Evolutionary conservation across 805 yeast genomes (phyloP).

Genomic region (Myxozyma neglecta): DNA sequence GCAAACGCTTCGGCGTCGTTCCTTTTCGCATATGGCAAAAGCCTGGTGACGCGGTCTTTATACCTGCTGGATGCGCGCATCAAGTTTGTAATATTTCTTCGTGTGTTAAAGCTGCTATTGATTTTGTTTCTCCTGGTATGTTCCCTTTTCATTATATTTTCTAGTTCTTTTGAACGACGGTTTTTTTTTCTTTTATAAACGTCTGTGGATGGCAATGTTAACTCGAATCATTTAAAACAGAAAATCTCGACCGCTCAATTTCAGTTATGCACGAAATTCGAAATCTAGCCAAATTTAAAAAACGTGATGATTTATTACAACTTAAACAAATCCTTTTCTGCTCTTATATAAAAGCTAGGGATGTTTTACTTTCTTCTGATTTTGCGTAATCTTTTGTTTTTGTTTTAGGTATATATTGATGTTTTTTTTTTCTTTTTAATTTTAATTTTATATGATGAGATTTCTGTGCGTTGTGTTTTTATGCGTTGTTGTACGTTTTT

Average conservation of each 20-base stretch:
- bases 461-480: no score
- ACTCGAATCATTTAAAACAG: not conserved
- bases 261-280: slow-evolving; percentile 19
- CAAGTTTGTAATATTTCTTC: slow-evolving; percentile 30
- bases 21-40: slow-evolving; percentile 26
- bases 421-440: no score
- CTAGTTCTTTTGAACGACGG: no score
- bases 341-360: slow-evolving; percentile 19
- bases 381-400: no score
- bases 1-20: slow-evolving; percentile 18
- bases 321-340: slow-evolving; percentile 21
- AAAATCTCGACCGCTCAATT: slow-evolving; percentile 23
- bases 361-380: not conserved
- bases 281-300: slow-evolving; percentile 16
- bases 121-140: slow-evolving; percentile 30
- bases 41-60: slow-evolving; percentile 32
- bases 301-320: slow-evolving; percentile 27
- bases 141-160: not conserved
- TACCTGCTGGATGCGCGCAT: slow-evolving; percentile 31
- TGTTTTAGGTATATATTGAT: no score
- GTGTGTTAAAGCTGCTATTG: slow-evolving; percentile 26
- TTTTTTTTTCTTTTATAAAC: not conserved
- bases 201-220: not conserved
- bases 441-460: no score
- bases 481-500: no score